These are phyloP conservation scores for Scheffersomyces insectosa DNA, from an alignment of 1,139 yeast genomes.

Conservation along the genomic window DNA sequence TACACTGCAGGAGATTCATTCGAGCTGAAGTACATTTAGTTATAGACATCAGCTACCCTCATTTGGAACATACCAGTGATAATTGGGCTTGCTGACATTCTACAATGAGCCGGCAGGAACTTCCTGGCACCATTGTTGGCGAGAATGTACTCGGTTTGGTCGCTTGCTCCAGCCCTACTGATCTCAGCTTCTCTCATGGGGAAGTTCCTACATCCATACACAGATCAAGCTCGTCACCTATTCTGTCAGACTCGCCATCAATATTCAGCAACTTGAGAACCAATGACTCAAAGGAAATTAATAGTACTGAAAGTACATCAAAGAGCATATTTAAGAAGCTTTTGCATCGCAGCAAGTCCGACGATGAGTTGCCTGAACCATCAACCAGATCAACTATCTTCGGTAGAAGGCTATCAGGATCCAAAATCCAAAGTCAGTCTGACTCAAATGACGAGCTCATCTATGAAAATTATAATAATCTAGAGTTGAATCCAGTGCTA, in stretches of 20 bases:
- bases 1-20: too few species aligned
- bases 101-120: too few species aligned
- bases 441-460: neutral
- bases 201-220: neutral
- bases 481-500: slow-evolving; percentile 6
- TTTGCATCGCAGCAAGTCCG: slow-evolving; percentile 12
- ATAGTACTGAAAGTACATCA: neutral
- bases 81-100: too few species aligned
- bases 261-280: slow-evolving; percentile 24
- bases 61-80: too few species aligned
- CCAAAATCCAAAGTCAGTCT: neutral
- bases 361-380: slow-evolving; percentile 9
- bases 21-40: too few species aligned
- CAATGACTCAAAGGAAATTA: slow-evolving; percentile 15
- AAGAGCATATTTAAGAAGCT: slow-evolving; percentile 13
- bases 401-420: neutral
- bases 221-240: slow-evolving; percentile 18
- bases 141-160: too few species aligned
- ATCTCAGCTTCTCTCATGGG: neutral
- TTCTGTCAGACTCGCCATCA: slow-evolving; percentile 25
- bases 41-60: too few species aligned
- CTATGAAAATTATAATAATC: slow-evolving; percentile 2
- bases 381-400: neutral
- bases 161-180: neutral
- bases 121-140: too few species aligned